These are phyloP conservation scores for Neopestalotiopsis sp. DNA, from an alignment of 2,329 filamentous ascomycete species.

Conservation along the genomic window DNA sequence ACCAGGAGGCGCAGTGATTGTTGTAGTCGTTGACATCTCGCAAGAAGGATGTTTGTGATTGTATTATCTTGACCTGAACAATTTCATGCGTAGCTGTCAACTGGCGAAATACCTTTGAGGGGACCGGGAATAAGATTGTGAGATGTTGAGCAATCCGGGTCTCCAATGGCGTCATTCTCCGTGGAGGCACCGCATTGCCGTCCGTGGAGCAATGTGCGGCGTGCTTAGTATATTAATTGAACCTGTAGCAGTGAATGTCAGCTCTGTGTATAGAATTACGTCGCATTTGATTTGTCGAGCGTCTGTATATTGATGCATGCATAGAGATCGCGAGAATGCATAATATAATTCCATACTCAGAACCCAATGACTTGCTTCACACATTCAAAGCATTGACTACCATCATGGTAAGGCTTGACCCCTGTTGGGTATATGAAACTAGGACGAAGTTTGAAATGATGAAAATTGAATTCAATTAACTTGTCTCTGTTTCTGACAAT, in stretches of 20 bases:
- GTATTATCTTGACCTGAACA: not conserved
- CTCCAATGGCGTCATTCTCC: constrained; percentile 31
- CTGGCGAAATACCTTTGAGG: not conserved
- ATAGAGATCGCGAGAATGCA: no score
- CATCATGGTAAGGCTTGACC: no score
- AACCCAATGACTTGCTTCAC: no score
- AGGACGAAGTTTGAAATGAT: not conserved
- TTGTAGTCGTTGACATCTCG: constrained; percentile 22
- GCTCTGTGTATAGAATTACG: not conserved
- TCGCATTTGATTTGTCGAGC: no score
- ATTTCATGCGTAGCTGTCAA: not conserved
- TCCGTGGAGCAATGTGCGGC: not conserved
- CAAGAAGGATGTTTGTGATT: not conserved
- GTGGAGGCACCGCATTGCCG: constrained; percentile 15
- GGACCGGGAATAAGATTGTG: constrained; percentile 1
- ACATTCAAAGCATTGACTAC: no score
- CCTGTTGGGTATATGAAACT: not conserved
- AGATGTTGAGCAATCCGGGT: constrained; percentile 20
- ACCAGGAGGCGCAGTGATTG: constrained; percentile 29
- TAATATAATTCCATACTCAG: no score
- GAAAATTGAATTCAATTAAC: not conserved
- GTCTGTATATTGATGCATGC: no score
- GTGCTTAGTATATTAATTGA: not conserved
- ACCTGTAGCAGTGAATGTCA: not conserved
- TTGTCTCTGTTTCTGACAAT: not conserved